These are phyloP conservation scores for Globisporangium nodosum DNA, from an alignment of 352 stramenopile species.

Conservation along the genomic window DNA sequence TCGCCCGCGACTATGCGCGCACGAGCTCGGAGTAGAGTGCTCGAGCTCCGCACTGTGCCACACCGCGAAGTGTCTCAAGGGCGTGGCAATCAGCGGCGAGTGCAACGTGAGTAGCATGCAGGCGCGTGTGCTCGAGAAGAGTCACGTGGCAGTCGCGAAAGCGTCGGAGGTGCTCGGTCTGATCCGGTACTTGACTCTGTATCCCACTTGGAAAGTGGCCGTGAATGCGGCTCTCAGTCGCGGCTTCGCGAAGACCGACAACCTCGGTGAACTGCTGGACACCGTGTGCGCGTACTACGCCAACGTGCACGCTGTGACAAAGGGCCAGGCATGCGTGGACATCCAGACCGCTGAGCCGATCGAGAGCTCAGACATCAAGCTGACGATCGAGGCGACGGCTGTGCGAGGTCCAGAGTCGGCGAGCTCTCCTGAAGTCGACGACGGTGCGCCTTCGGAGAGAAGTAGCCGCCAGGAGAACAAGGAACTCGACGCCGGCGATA, in stretches of 20 bases:
- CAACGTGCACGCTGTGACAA: slow-evolving; percentile 12
- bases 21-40: slow-evolving; percentile 78
- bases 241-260: slow-evolving; percentile 44
- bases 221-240: slow-evolving; percentile 60
- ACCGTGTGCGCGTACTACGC: slow-evolving; percentile 67
- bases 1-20: slow-evolving; percentile 62
- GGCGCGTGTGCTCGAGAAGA: slow-evolving; percentile 12
- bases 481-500: slow-evolving; percentile 9
- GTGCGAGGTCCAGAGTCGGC: slow-evolving; percentile 59
- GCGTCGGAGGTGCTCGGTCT: slow-evolving; percentile 57
- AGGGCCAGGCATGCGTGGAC: not conserved
- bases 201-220: slow-evolving; percentile 71
- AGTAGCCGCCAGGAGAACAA: slow-evolving; percentile 1
- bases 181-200: slow-evolving; percentile 72
- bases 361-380: slow-evolving; percentile 17
- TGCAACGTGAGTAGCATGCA: slow-evolving; percentile 10
- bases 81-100: slow-evolving; percentile 22
- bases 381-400: slow-evolving; percentile 13
- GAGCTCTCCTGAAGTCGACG: slow-evolving; percentile 54
- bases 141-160: slow-evolving; percentile 51
- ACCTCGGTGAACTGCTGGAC: slow-evolving; percentile 50
- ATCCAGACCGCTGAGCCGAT: slow-evolving; percentile 17
- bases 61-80: slow-evolving; percentile 64
- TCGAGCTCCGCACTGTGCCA: slow-evolving; percentile 59
- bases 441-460: slow-evolving; percentile 8